These are phyloP conservation scores for Plasmodium adleri DNA, from an alignment of 169 alveolate species.

Conservation along the genomic window DNA sequence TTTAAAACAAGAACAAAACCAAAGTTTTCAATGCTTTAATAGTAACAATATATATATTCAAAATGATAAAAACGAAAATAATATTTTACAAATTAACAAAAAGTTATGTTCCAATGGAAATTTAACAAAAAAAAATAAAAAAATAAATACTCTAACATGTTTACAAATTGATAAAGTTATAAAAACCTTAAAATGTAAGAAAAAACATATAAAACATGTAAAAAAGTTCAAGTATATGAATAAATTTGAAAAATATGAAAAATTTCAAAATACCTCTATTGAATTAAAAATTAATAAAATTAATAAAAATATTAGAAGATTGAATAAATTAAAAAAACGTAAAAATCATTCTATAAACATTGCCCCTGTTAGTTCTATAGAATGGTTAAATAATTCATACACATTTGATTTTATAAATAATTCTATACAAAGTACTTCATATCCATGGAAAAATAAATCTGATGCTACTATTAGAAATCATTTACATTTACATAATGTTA, in stretches of 20 bases:
- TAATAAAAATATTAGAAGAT: constrained; percentile 30
- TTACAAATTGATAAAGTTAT: neutral
- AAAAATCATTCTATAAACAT: constrained; percentile 4
- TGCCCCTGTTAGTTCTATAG: constrained; percentile 12
- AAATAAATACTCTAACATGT: neutral
- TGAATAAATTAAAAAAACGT: constrained; percentile 18
- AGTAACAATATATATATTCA: neutral
- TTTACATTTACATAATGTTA: constrained; percentile 35
- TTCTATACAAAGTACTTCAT: constrained; percentile 48
- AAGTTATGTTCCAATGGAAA: no score
- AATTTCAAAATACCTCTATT: neutral
- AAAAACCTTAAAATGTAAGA: neutral
- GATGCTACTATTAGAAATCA: constrained; percentile 73
- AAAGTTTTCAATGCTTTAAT: neutral
- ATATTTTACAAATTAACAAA: no score
- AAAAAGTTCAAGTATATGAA: neutral
- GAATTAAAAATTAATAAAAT: neutral
- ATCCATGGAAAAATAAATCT: constrained; percentile 64
- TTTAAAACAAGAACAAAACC: neutral
- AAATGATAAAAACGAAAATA: neutral
- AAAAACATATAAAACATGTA: neutral
- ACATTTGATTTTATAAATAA: constrained; percentile 51
- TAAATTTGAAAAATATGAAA: neutral
- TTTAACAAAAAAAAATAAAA: neutral
- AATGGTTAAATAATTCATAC: constrained; percentile 66